Percentiles rank a stretch among this genome's conserved stretches.
Evolutionary conservation across 2,329 filamentous ascomycete species (phyloP).

Genomic region (Nigrograna mackinnonii): DNA sequence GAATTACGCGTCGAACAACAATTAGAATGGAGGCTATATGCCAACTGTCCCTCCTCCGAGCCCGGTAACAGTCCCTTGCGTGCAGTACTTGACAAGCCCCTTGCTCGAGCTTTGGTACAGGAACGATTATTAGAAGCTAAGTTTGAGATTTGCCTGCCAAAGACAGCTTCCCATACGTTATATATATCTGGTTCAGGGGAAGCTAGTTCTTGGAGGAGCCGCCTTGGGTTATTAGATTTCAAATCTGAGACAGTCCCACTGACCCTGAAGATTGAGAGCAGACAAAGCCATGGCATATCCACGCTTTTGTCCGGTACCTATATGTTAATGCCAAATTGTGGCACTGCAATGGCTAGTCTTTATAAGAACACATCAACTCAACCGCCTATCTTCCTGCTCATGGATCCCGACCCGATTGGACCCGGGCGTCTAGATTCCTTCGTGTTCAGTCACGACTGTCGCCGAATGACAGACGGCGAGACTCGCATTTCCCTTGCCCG

Average conservation of each 20-base stretch:
- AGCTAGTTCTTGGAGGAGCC: conserved; percentile 42
- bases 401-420: conserved; percentile 58
- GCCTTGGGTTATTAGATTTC: conserved; percentile 41
- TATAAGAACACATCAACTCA: conserved; percentile 48
- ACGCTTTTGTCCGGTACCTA: conserved; percentile 53
- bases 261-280: conserved; percentile 31
- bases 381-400: conserved; percentile 57
- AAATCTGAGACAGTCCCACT: conserved; percentile 48
- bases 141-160: conserved; percentile 30
- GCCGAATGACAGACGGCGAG: conserved; percentile 51
- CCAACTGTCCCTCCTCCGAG: conserved; percentile 43
- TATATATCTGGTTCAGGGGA: too few species aligned
- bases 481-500: conserved; percentile 50
- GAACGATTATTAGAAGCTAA: conserved; percentile 14
- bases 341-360: conserved; percentile 58
- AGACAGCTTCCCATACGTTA: too few species aligned
- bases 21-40: conserved; percentile 51
- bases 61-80: conserved; percentile 45
- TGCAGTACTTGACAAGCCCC: conserved; percentile 39
- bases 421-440: conserved; percentile 55
- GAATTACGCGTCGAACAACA: conserved; percentile 43
- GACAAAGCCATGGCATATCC: conserved; percentile 39
- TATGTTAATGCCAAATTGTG: conserved; percentile 57
- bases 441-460: conserved; percentile 58
- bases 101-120: conserved; percentile 20